Base-by-base conservation (phyloP, 1,139 yeast genomes). In the Suhomyces ambrosiae region DNA sequence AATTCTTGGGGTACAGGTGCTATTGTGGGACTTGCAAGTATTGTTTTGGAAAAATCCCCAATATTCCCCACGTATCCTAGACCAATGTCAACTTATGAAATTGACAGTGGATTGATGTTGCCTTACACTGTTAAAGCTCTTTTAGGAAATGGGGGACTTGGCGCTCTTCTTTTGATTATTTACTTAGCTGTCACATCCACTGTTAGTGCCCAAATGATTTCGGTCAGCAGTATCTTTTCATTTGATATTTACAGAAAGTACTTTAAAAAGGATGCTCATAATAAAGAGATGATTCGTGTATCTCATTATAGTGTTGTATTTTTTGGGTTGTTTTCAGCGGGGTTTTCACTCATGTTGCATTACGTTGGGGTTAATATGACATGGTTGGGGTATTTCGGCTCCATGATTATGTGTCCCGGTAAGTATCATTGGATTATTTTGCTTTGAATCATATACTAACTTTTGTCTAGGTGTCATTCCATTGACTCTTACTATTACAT, bases 391-490 rank as follows among this genome's bases (percentile, higher is more conserved):
- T 63, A 65, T 39, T 65, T 66, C 44, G 45, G 49, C 27, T 61
- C 71, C 4, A 57, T 65, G 56, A 41, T 64, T 13, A 63, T 63
- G 23, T 61, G 68, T 45, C 67, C 68, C n/a, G 68, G 58, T 25
- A 27, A 14, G 30, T 27, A 27, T 7, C 5, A 23, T 5, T 5
- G 24, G 6, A 5, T 23, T 27, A 23, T n/a, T n/a, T 23, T 10
- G n/a, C 5, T 7, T 23, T 10, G 5, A 5, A 23, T 7, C 12
- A 23, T 7, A 15, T 27, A 27, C 30, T 27, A 27, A 27, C 30
- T 10, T 7, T 5, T 23, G 5, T 27, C 7, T 27, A 27, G 30
- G 30, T 14, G 63, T 66, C 17, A 51, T 64, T 23, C 69, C 70
- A 7, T 48, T 63, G 38, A 49, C 61, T 11, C 52, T 60, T n/a